Base-by-base conservation (phyloP, 768 basidiomycete genomes). In the Lactarius tabidus region DNA sequence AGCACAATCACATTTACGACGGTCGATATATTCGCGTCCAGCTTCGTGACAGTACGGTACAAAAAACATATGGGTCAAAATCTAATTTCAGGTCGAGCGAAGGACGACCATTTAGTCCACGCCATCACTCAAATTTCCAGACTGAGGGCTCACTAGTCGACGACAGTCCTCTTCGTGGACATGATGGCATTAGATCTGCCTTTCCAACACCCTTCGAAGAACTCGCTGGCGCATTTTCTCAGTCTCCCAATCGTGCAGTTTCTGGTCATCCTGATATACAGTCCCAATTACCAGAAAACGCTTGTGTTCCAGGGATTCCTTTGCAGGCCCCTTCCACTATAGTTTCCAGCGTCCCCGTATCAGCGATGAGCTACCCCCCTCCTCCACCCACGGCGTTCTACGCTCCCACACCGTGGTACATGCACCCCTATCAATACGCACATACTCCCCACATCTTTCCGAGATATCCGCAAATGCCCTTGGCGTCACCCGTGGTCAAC, bases 11-110 rank as follows among this genome's bases (percentile, higher is more conserved):
- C 51, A 73, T 85, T 17, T 80, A 88, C 63, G 83, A 85, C 60
- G 90, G 89, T 31, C 85, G 88, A 53, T 79, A 84, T 5, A 85
- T 93, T 72, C 85, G 90, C 23, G 89, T 93, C 39, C 88, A 91
- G 69, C 76, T 91, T 41, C 82, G 89, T 51, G 89, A 90, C 67
- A 82, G 82, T 71, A 84, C 88, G 67, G 83, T 84, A 36, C 75
- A 78, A n/a, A 67, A 51, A 63, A 9, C 82, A 28, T 56, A 57
- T 33, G 51, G 60, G 4, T 20, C 48, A 23, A 66, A 62, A 82
- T 54, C 79, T 79, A 54, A 58, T 54, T 28, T 62, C 48, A 66
- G 35, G 57, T 31, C 35, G 8, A 31, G 51, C n/a, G 56, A 66
- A 28, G 57, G 60, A 23, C 48, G 61, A 31, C 60, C 41, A 31